Base-by-base conservation (phyloP, 768 basidiomycete genomes). In the Pleurotus ostreatus region DNA sequence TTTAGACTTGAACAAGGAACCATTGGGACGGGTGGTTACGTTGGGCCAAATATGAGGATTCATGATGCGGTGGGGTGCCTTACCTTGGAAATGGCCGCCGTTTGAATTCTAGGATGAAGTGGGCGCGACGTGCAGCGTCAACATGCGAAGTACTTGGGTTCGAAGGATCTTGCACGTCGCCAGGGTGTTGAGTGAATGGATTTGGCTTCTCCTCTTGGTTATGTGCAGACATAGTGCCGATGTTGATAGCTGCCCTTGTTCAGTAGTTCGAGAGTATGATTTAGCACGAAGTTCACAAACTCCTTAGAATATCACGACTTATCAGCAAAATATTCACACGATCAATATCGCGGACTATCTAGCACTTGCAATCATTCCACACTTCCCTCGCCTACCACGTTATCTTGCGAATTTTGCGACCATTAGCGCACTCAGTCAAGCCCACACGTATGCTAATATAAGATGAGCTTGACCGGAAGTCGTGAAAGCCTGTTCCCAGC, bases 401-500 rank as follows among this genome's bases (percentile, higher is more conserved):
- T 34, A 34, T 9, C 7, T 11, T 34, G 30, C 30, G 30, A 34
- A 34, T 11, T 34, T 11, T 34, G 30, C 30, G 30, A 34, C 30
- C 30, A 34, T 34, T 11, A 34, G 30, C 30, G 30, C 30, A 34
- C 8, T 9, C 11, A 30, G 30, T 11, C 30, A 34, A 34, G 9
- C 11, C 30, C 8, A 11, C 30, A 11, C 30, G 9, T 34, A 34
- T 34, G 30, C 30, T 34, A 34, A 34, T 55, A 41, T 41, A 46
- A 15, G 26, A 79, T 78, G 77, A 59, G 71, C 20, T 59, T 66
- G 55, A 56, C 37, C 18, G 23, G n/a, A 46, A 69, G 63, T 61
- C 68, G 73, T 55, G 71, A 67, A 40, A 59, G 55, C 54, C 57
- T 60, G 12, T 83, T 83, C 60, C 83, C 82, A 48, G 68, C 81